Evolutionary conservation across 2,329 filamentous ascomycete species (phyloP).

Genomic region (Gnomoniopsis sp.): DNA sequence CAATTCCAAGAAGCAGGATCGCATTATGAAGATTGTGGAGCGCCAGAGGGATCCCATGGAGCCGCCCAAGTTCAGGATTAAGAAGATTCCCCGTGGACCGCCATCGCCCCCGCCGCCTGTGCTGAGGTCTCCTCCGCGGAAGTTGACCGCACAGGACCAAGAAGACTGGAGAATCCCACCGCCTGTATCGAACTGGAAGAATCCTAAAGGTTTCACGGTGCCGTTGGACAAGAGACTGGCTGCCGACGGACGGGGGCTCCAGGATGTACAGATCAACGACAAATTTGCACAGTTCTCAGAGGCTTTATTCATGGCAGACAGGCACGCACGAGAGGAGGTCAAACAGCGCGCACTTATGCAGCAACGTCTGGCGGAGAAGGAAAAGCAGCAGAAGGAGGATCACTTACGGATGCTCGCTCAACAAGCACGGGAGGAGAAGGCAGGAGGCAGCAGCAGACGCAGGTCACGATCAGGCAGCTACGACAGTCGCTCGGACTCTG

Average conservation of each 20-base stretch:
- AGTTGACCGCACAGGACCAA: slow-evolving; percentile 94
- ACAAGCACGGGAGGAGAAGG: slow-evolving; percentile 82
- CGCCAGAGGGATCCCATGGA: slow-evolving; percentile 93
- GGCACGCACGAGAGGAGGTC: slow-evolving; percentile 93
- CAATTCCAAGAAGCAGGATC: slow-evolving; percentile 80
- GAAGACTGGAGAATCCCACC: slow-evolving; percentile 81
- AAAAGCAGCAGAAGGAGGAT: slow-evolving; percentile 92
- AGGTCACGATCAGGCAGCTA: slow-evolving; percentile 47
- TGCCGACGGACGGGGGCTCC: slow-evolving; percentile 84
- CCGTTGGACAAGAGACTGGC: slow-evolving; percentile 93
- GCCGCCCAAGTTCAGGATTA: slow-evolving; percentile 97
- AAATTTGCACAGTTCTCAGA: slow-evolving; percentile 97
- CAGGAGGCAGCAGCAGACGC: slow-evolving; percentile 38
- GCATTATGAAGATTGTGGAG: slow-evolving; percentile 98
- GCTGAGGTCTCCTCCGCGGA: slow-evolving; percentile 91
- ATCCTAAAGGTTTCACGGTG: slow-evolving; percentile 96
- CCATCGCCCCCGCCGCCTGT: slow-evolving; percentile 90
- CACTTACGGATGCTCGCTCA: slow-evolving; percentile 83
- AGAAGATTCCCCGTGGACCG: slow-evolving; percentile 92
- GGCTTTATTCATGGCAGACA: slow-evolving; percentile 88
- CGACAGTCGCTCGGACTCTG: slow-evolving; percentile 46
- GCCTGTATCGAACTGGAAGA: slow-evolving; percentile 98
- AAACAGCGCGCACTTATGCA: slow-evolving; percentile 92
- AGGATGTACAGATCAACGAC: slow-evolving; percentile 96
- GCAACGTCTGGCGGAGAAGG: slow-evolving; percentile 92